Evolutionary conservation across 2,329 filamentous ascomycete genomes (phyloP), one percentile per base, ranked within the genome.

Genomic region (Stylonectria norvegica): DNA sequence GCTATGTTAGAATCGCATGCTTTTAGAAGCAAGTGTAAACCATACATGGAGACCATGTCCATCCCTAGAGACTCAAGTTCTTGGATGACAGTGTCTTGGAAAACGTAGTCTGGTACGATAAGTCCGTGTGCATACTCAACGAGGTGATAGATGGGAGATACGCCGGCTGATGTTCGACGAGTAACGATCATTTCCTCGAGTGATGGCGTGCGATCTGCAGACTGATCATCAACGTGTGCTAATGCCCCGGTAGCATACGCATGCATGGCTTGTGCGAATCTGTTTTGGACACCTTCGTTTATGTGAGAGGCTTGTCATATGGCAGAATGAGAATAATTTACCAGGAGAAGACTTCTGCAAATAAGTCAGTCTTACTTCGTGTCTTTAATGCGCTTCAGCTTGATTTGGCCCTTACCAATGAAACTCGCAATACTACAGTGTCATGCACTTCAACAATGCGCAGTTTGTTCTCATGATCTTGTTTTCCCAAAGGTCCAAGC

Each of bases 1-100:
- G n/a, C n/a, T n/a, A n/a, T n/a, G n/a, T n/a, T n/a, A n/a, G n/a
- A n/a, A n/a, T 7, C 15, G 34, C 23, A 3, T 5, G 10, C 2
- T 5, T 10, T 20, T 31, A n/a, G 4, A 27, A 30, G 23, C 9
- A 12, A 14, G 35, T 22, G 16, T 11, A 3, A 45, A n/a, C n/a
- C 50, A 40, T 37, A 53, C 53, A 56, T 53, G 17, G 43, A 42
- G 3, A 56, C 46, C 38, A 56, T 47, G n/a, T 56, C 53, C 14
- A 49, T 37, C 2, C 53, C 53, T 1, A 56, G 36, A 8, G 33
- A 20, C 34, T 56, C 52, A 16, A 56, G 31, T 25, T 51, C 48
- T 29, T 46, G 42, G 15, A 56, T 48, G 14, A 35, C 11, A 1
- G 46, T 44, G 14, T 50, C 16, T 4, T 47, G 19, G 36, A 56